phyloP scores from a whole-genome alignment of 2,329 filamentous ascomycete species.

The Botryotinia narcissicola region DNA sequence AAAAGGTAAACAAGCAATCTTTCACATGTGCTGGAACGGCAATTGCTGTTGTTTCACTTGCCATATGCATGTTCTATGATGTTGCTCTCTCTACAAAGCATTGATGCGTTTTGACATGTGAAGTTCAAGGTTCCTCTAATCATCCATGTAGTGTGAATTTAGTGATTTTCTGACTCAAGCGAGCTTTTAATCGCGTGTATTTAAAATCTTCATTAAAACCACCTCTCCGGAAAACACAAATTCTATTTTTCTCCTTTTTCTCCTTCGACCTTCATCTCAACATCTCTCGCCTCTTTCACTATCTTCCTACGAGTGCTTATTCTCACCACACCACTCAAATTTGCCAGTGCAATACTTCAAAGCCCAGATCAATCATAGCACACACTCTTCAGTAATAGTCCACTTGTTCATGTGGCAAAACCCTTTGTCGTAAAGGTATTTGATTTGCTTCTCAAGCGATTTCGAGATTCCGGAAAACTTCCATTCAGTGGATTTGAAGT shows the following conservation, averaged over 20 bases:
- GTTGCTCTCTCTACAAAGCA: not conserved
- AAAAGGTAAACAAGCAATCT: not conserved
- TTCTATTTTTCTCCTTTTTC: not conserved
- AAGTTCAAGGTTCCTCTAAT: not conserved
- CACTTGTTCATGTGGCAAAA: no score
- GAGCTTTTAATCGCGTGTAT: not conserved
- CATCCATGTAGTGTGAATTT: not conserved
- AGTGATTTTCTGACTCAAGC: not conserved
- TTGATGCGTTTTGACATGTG: constrained; percentile 10
- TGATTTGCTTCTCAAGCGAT: no score
- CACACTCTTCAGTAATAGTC: no score
- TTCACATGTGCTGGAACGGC: not conserved
- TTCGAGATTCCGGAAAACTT: no score
- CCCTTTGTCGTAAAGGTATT: no score
- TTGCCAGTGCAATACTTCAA: no score
- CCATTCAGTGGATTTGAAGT: no score
- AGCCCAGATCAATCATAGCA: no score
- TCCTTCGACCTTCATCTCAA: not conserved
- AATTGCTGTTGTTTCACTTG: not conserved
- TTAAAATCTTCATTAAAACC: not conserved
- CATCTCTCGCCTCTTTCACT: not conserved
- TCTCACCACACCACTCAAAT: not conserved
- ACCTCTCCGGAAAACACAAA: not conserved
- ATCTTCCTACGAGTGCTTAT: not conserved
- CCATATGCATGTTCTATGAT: not conserved